These are phyloP conservation scores for Dioscorea alata DNA, from an alignment of 106 monocot genomes.

Conservation along the genomic window DNA sequence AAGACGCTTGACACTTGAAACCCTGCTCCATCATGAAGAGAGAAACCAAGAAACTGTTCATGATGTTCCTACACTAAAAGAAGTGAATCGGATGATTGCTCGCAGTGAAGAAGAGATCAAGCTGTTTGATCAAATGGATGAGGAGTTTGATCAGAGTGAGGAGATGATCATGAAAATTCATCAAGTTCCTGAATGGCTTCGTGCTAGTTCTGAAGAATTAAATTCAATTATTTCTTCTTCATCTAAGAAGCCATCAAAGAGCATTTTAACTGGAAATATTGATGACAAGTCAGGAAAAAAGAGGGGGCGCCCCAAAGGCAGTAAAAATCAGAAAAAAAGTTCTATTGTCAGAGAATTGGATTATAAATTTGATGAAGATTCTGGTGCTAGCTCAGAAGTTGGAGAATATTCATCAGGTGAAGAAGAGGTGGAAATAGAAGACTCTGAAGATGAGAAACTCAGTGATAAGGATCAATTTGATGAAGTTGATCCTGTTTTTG, in stretches of 20 bases:
- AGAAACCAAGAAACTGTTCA: conserved; percentile 89
- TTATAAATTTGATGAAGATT: conserved; percentile 66
- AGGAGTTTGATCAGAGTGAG: conserved; percentile 85
- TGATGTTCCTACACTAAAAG: conserved; percentile 87
- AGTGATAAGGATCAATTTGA: too few species aligned
- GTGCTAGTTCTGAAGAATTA: conserved; percentile 64
- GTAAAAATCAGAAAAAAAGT: conserved; percentile 24
- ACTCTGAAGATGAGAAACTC: too few species aligned
- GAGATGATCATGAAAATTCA: conserved; percentile 80
- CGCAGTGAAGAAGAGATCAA: conserved; percentile 84
- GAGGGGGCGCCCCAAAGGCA: conserved; percentile 36
- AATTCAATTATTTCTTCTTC: conserved; percentile 51
- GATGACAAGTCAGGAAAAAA: conserved; percentile 46
- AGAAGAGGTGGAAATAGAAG: too few species aligned
- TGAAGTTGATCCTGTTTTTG: too few species aligned
- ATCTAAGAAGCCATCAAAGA: conserved; percentile 83
- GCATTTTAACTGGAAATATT: conserved; percentile 36
- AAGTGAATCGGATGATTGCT: conserved; percentile 97
- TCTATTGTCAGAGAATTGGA: conserved; percentile 66
- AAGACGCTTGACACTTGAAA: conserved; percentile 89
- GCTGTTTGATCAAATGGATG: conserved; percentile 99
- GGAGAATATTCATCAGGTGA: conserved; percentile 34
- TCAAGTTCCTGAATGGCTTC: conserved; percentile 92
- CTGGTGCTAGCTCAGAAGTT: conserved; percentile 57
- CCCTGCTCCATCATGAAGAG: conserved; percentile 94